Evolutionary conservation across 352 stramenopile genomes (phyloP).

Genomic region (Phytophthora syringae): DNA sequence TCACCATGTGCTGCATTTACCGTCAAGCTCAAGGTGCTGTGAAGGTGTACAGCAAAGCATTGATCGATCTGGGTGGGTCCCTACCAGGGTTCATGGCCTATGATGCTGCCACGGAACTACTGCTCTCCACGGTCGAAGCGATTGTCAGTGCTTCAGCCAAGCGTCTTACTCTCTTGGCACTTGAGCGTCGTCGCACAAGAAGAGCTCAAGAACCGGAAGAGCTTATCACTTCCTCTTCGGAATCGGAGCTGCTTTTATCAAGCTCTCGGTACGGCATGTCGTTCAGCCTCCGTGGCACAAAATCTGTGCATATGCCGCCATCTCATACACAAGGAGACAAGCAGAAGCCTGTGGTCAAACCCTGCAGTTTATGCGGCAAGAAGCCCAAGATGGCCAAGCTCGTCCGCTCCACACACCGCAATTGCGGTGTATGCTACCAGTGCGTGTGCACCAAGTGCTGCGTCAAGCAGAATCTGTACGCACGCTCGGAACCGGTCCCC

Average conservation of each 20-base stretch:
- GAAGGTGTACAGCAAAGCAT: constrained; percentile 63
- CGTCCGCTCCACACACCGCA: constrained; percentile 34
- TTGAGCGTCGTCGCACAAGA: constrained; percentile 1
- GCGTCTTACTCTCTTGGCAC: constrained; percentile 41
- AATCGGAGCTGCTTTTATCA: constrained; percentile 24
- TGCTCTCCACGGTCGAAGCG: constrained; percentile 49
- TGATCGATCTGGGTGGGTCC: constrained; percentile 56
- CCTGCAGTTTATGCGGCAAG: constrained; percentile 36
- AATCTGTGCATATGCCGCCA: constrained; percentile 15
- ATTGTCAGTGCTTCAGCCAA: constrained; percentile 54
- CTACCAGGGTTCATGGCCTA: constrained; percentile 56
- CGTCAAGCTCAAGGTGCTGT: constrained; percentile 54
- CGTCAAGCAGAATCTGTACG: constrained; percentile 54
- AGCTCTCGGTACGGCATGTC: constrained; percentile 25
- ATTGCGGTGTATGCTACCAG: constrained; percentile 52
- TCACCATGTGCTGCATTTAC: constrained; percentile 74
- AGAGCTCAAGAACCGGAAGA: constrained; percentile 24
- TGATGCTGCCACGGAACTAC: constrained; percentile 45
- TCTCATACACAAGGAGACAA: constrained; percentile 4
- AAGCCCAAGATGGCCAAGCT: constrained; percentile 40
- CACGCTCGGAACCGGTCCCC: constrained; percentile 42
- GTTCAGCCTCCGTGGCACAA: constrained; percentile 31
- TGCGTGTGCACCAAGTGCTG: constrained; percentile 59
- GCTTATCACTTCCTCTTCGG: constrained; percentile 20
- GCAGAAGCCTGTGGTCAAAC: constrained; percentile 25